phyloP scores from a whole-genome alignment of 2,329 filamentous ascomycete species.

The Salinomyces thailandicus region DNA sequence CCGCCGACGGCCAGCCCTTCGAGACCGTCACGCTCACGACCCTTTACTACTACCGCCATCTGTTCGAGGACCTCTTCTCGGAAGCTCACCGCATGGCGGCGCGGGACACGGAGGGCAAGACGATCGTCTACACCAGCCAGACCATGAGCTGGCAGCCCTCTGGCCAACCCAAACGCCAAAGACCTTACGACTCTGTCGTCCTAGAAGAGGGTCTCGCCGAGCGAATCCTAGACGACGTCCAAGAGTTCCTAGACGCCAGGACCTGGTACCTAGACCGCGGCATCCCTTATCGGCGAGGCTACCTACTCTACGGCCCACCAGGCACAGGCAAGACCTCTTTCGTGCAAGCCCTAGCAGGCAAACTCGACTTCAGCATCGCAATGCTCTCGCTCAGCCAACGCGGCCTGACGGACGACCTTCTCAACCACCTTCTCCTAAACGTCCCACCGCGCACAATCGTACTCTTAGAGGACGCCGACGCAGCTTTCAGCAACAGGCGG shows the following conservation, averaged over 20 bases:
- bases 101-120: slow-evolving; percentile 80
- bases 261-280: slow-evolving; percentile 92
- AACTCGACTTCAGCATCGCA: slow-evolving; percentile 83
- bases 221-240: slow-evolving; percentile 65
- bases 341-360: slow-evolving; percentile 88
- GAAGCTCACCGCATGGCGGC: slow-evolving; percentile 76
- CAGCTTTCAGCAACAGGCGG: slow-evolving; percentile 74
- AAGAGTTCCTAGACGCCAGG: slow-evolving; percentile 67
- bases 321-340: slow-evolving; percentile 93
- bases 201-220: slow-evolving; percentile 77
- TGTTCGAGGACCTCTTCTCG: slow-evolving; percentile 82
- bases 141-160: slow-evolving; percentile 78
- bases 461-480: slow-evolving; percentile 81
- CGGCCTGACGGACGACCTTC: slow-evolving; percentile 77
- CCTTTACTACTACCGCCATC: slow-evolving; percentile 74
- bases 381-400: slow-evolving; percentile 86
- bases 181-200: slow-evolving; percentile 79
- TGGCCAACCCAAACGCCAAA: slow-evolving; percentile 73
- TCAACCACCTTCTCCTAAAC: slow-evolving; percentile 77
- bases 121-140: slow-evolving; percentile 76
- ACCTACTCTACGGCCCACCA: slow-evolving; percentile 78
- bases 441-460: slow-evolving; percentile 74
- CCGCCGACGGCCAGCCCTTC: slow-evolving; percentile 79
- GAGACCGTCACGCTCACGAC: slow-evolving; percentile 90
- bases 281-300: slow-evolving; percentile 83